A percentile compares a stretch with the other conserved stretches of the same genome.
These are phyloP conservation scores for Hemerocallis citrina DNA, from an alignment of 106 monocot species.

Conservation along the genomic window DNA sequence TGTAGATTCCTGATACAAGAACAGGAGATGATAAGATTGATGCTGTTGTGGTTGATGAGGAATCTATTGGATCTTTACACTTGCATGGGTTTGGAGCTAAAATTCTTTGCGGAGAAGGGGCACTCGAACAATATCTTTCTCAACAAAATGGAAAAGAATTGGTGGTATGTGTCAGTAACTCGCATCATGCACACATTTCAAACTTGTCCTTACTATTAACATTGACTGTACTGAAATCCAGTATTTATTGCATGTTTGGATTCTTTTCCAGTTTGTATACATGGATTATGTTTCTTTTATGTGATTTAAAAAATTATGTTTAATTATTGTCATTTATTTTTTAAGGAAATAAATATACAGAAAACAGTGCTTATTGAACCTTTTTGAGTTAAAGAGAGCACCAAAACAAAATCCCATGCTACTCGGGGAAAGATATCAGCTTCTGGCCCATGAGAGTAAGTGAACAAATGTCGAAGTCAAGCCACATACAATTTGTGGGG, in stretches of 20 bases:
- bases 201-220: constrained; percentile 18
- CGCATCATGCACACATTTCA: constrained; percentile 7
- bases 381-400: too few relatives aligned
- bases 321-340: not conserved
- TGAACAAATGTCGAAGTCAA: too few relatives aligned
- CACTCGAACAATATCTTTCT: constrained; percentile 55
- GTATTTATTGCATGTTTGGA: constrained; percentile 16
- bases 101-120: constrained; percentile 64
- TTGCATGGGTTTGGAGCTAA: constrained; percentile 34
- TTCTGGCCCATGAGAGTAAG: too few relatives aligned
- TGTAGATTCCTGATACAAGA: constrained; percentile 76
- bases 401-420: too few relatives aligned
- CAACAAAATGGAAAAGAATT: constrained; percentile 25
- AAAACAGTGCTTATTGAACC: too few relatives aligned
- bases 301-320: constrained; percentile 7
- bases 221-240: constrained; percentile 16
- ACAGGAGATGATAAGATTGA: constrained; percentile 70
- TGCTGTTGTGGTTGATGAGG: constrained; percentile 87
- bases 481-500: too few relatives aligned
- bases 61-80: constrained; percentile 44
- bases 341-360: too few relatives aligned
- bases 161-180: constrained; percentile 35
- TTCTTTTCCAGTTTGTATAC: constrained; percentile 14
- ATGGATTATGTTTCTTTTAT: constrained; percentile 6
- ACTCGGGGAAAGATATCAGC: too few relatives aligned